These are phyloP conservation scores for Tolypocladium inflatum DNA, from an alignment of 2,329 filamentous ascomycete species.

Conservation along the genomic window DNA sequence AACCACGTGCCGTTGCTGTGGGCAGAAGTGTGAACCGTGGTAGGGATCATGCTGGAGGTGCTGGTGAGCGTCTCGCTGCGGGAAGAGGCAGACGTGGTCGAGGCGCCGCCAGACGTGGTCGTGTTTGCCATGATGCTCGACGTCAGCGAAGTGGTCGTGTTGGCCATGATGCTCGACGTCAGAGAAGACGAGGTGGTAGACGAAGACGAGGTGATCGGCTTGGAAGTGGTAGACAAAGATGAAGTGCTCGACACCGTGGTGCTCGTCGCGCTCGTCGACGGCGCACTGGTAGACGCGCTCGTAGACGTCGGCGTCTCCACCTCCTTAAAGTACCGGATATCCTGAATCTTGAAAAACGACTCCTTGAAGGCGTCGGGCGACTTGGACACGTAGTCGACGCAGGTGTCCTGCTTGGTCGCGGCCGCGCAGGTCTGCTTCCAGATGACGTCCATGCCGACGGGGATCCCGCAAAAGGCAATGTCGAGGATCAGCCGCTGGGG, in stretches of 20 bases:
- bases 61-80: not conserved
- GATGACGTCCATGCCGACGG: not conserved
- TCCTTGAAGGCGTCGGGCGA: not conserved
- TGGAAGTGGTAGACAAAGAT: not conserved
- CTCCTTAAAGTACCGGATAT: slow-evolving; percentile 1
- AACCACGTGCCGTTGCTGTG: not conserved
- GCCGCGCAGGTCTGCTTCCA: not conserved
- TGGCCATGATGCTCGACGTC: not conserved
- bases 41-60: not conserved
- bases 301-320: not conserved
- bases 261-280: not conserved
- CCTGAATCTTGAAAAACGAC: slow-evolving; percentile 1
- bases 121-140: not conserved
- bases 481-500: not conserved
- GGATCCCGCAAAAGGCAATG: not conserved
- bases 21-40: not conserved
- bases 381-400: not conserved
- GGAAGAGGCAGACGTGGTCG: not conserved
- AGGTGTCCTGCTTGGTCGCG: not conserved
- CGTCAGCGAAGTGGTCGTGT: not conserved
- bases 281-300: not conserved
- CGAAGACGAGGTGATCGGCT: not conserved
- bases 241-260: not conserved
- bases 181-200: not conserved
- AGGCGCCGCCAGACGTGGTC: not conserved